Evolutionary conservation across 352 stramenopile species (phyloP).

Genomic region (Phytopythium boreale): DNA sequence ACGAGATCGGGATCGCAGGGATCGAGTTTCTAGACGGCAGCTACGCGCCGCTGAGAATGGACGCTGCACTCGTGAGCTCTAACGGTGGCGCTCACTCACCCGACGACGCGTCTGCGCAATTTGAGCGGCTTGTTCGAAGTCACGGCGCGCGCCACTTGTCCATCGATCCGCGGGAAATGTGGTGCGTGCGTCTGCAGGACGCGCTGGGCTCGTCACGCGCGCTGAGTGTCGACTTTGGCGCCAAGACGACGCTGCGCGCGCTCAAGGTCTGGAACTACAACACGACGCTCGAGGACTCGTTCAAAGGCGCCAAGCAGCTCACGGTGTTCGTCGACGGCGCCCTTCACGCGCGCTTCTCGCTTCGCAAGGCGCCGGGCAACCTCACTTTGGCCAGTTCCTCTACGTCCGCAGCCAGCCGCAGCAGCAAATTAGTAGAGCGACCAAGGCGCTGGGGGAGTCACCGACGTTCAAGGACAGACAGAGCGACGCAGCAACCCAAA

Average conservation of each 20-base stretch:
- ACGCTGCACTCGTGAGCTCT: background rate
- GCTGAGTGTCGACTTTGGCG: constrained; percentile 53
- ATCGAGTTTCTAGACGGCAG: constrained; percentile 61
- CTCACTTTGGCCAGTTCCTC: constrained; percentile 80
- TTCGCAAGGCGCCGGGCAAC: constrained; percentile 80
- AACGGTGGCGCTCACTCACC: background rate
- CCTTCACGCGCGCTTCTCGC: constrained; percentile 43
- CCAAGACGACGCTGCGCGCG: constrained; percentile 38
- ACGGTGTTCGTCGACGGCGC: constrained; percentile 46
- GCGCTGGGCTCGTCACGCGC: constrained; percentile 14
- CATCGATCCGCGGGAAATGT: constrained; percentile 53
- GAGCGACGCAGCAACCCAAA: background rate
- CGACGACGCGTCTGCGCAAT: constrained; percentile 17
- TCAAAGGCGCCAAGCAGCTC: constrained; percentile 70
- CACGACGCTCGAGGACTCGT: constrained; percentile 68
- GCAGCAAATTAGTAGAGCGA: background rate
- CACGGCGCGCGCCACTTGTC: constrained; percentile 51
- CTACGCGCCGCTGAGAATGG: constrained; percentile 36
- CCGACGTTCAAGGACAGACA: background rate
- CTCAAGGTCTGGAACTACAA: constrained; percentile 85
- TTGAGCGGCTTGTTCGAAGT: constrained; percentile 35
- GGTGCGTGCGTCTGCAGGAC: constrained; percentile 41
- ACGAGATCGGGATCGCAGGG: constrained; percentile 57
- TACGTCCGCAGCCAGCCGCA: constrained; percentile 31
- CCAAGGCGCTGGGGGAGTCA: background rate